Base-by-base conservation (phyloP, 2,329 filamentous ascomycete genomes). In the Neospermospora avenae region DNA sequence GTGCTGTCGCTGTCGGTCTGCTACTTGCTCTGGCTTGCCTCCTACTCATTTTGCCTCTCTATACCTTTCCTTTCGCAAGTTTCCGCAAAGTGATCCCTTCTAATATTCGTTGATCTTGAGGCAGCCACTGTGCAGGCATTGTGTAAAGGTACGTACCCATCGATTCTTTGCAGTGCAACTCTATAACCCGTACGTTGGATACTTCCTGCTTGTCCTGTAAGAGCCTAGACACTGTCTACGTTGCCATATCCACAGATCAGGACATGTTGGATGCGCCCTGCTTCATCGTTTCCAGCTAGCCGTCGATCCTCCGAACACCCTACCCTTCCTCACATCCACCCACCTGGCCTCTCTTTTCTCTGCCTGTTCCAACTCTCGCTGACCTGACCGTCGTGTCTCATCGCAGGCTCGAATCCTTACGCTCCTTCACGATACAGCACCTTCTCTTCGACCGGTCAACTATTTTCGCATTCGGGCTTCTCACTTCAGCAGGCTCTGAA, bases 401-500 rank as follows among this genome's bases (percentile, higher is more conserved):
- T 63, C 61, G 46, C 63, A 70, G 69, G 65, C 66, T 68, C 62
- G 56, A 57, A 63, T 64, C 58, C 64, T 65, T 61, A 65, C 67
- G 52, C 55, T 68, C 65, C 60, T 68, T 65, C 64, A 57, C 57
- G 57, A 51, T 41, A 57, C 57, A 65, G 55, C 37, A 65, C 65
- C 65, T 64, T 61, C 65, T 63, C 64, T 53, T 45, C 61, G 52
- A 52, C 53, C 42, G 58, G 18, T 46, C 41, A 22, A 39, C 18
- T 7, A 1, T 42, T 54, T 51, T 31, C 37, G 35, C 48, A 28
- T 66, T 67, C 63, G 46, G 67, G 64, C 63, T 68, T 67, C 65
- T 70, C 66, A 67, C 57, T 67, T 72, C 71, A 72, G 71, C 71
- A 67, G 71, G 71, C 68, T 72, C 71, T 73, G 71, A 70, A 72